A percentile compares a stretch with the other conserved stretches of the same genome.
phyloP scores from a whole-genome alignment of 2,329 filamentous ascomycete species.

The Neonectria coccinea region DNA sequence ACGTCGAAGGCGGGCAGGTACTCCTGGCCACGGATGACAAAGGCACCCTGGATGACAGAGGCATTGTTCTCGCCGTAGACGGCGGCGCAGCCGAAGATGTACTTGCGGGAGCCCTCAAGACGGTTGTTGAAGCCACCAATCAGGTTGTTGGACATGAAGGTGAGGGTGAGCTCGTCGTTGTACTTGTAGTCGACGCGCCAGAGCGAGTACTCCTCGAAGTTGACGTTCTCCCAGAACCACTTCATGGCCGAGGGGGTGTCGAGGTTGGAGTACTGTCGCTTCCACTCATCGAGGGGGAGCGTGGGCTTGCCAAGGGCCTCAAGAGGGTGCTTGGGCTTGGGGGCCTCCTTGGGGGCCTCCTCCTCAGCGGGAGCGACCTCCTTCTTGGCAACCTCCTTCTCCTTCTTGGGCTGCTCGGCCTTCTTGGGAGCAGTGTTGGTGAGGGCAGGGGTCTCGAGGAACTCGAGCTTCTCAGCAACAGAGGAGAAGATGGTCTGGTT shows the following conservation, averaged over 20 bases:
- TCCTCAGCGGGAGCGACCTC: constrained; percentile 56
- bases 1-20: constrained; percentile 90
- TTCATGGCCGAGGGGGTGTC: constrained; percentile 81
- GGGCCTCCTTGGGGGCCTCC: constrained; percentile 74
- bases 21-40: constrained; percentile 94
- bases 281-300: constrained; percentile 94
- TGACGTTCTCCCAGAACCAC: constrained; percentile 98
- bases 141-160: constrained; percentile 99
- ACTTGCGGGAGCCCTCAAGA: constrained; percentile 98
- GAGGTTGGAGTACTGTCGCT: constrained; percentile 98
- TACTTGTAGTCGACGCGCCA: constrained; percentile 99
- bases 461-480: constrained; percentile 78
- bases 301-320: constrained; percentile 69
- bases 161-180: constrained; percentile 95
- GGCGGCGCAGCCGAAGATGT: constrained; percentile 89
- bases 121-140: constrained; percentile 98
- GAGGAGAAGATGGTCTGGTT: constrained; percentile 92
- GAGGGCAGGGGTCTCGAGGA: constrained; percentile 85
- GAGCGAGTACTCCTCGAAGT: constrained; percentile 94
- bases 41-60: constrained; percentile 92
- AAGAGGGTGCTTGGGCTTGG: constrained; percentile 82
- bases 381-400: constrained; percentile 70
- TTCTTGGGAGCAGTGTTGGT: constrained; percentile 81
- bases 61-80: constrained; percentile 92
- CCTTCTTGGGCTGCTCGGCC: constrained; percentile 76